Evolutionary conservation across 306 rosid species (phyloP).

Genomic region (Vigna reflexopilosa): DNA sequence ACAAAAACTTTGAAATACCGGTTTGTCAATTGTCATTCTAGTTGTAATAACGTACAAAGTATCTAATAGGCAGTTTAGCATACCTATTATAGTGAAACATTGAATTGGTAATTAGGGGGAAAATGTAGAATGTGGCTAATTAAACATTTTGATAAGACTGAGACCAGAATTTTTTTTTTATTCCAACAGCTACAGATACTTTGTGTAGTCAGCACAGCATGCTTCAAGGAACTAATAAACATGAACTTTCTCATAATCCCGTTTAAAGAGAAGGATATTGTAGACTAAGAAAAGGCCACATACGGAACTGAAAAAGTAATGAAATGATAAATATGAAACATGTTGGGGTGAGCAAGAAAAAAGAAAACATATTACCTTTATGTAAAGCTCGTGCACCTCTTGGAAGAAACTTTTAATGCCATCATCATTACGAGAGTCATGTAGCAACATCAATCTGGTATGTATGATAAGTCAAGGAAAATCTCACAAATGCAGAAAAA

Average conservation of each 20-base stretch:
- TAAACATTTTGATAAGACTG: neutral
- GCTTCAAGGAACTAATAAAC: conserved; percentile 11
- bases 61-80: neutral
- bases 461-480: conserved; percentile 78
- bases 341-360: conserved; percentile 22
- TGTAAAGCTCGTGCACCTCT: conserved; percentile 96
- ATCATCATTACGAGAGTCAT: conserved; percentile 94
- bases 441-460: conserved; percentile 93
- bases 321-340: conserved; percentile 13
- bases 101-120: neutral
- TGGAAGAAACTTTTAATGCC: conserved; percentile 99
- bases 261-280: conserved; percentile 28
- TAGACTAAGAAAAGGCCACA: conserved; percentile 21
- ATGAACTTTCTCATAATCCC: conserved; percentile 24
- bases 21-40: neutral
- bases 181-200: conserved; percentile 12
- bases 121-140: conserved; percentile 15
- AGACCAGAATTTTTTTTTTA: neutral
- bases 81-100: conserved; percentile 16
- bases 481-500: conserved; percentile 16
- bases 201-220: conserved; percentile 24
- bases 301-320: conserved; percentile 27
- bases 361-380: conserved; percentile 64
- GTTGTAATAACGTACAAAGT: conserved; percentile 7
- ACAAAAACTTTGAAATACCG: neutral